Evolutionary conservation across 1,284 basidiomycete species (phyloP).

Genomic region (Moesziomyces parantarcticus): DNA sequence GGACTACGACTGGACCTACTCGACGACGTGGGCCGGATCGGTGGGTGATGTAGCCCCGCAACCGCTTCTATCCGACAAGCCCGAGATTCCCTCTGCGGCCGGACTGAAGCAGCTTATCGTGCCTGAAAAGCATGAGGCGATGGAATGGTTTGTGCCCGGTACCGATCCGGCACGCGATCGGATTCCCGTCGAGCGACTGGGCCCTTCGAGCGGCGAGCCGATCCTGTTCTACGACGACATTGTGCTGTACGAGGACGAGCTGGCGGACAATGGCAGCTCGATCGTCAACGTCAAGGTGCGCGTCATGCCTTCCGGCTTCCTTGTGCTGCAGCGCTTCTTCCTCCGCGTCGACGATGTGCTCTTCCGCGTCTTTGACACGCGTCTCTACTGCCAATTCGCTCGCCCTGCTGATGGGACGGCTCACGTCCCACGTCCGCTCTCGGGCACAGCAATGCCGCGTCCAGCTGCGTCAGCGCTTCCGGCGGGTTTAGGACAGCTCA

Average conservation of each 20-base stretch:
- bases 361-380: slow-evolving; percentile 88
- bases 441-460: not conserved
- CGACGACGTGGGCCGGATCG: slow-evolving; percentile 84
- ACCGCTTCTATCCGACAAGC: slow-evolving; percentile 8
- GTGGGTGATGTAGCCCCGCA: slow-evolving; percentile 22
- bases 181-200: slow-evolving; percentile 63
- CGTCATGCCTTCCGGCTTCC: slow-evolving; percentile 96
- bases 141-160: slow-evolving; percentile 38
- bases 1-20: slow-evolving; percentile 96
- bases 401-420: not conserved
- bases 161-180: slow-evolving; percentile 58
- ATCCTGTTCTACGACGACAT: slow-evolving; percentile 67
- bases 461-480: not conserved
- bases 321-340: slow-evolving; percentile 90
- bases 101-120: slow-evolving; percentile 2
- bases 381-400: slow-evolving; percentile 85
- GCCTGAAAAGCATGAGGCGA: not conserved
- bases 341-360: slow-evolving; percentile 94
- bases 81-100: not conserved
- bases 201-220: slow-evolving; percentile 59
- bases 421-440: not conserved
- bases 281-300: slow-evolving; percentile 71
- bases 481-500: slow-evolving; percentile 8
- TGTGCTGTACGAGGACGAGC: slow-evolving; percentile 65
- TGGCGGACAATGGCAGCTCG: slow-evolving; percentile 66